phyloP scores from a whole-genome alignment of 2,329 filamentous ascomycete species.

The Pseudocercospora crystallina region DNA sequence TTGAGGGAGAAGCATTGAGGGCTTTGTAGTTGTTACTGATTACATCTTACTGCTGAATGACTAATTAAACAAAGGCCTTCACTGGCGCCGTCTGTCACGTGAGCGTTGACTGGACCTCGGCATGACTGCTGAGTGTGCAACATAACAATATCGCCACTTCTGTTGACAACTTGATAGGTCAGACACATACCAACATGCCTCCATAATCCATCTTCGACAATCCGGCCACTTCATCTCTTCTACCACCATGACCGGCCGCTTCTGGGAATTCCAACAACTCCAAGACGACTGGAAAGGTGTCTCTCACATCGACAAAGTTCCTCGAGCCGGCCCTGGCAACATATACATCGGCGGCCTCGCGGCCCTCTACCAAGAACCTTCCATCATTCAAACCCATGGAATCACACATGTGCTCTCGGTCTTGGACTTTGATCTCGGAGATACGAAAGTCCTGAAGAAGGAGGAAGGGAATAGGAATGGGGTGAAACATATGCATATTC shows the following conservation, averaged over 20 bases:
- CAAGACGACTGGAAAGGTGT: slow-evolving; percentile 26
- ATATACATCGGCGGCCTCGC: slow-evolving; percentile 45
- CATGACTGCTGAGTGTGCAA: no score
- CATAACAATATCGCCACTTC: no score
- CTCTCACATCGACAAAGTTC: slow-evolving; percentile 42
- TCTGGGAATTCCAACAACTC: slow-evolving; percentile 32
- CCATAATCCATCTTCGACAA: no score
- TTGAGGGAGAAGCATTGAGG: background rate
- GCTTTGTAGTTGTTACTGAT: background rate
- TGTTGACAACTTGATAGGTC: no score
- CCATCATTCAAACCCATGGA: slow-evolving; percentile 61
- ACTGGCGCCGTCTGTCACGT: no score
- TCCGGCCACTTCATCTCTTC: no score
- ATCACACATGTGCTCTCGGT: slow-evolving; percentile 89
- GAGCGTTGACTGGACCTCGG: no score
- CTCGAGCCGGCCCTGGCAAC: slow-evolving; percentile 23
- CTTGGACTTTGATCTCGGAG: slow-evolving; percentile 59
- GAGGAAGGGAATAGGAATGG: slow-evolving; percentile 1
- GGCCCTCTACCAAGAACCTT: slow-evolving; percentile 40
- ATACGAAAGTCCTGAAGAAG: slow-evolving; percentile 25
- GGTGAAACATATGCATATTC: slow-evolving; percentile 46
- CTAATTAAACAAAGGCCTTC: background rate
- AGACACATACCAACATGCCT: no score
- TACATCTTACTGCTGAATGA: background rate
- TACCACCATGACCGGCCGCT: slow-evolving; percentile 7